A percentile compares a stretch with the other conserved stretches of the same genome.
phyloP scores from a whole-genome alignment of 2,329 filamentous ascomycete genomes.

The Lasiodiplodia citricola region DNA sequence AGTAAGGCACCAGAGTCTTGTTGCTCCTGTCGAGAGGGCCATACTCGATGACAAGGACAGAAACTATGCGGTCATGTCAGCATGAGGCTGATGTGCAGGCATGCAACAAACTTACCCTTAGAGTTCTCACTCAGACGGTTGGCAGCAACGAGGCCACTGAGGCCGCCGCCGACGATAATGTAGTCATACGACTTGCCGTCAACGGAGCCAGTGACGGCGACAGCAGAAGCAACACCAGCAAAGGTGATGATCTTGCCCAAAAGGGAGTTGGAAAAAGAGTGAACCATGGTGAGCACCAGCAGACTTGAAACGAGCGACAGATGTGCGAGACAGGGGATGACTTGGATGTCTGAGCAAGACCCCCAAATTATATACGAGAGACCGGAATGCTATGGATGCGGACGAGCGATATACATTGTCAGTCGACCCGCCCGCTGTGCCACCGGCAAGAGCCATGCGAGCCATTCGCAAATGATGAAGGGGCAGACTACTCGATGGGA shows the following conservation, averaged over 20 bases:
- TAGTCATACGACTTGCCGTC: slow-evolving; percentile 35
- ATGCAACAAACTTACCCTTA: background rate
- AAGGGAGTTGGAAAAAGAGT: slow-evolving; percentile 3
- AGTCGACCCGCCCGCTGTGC: background rate
- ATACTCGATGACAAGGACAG: slow-evolving; percentile 31
- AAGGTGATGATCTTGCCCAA: slow-evolving; percentile 1
- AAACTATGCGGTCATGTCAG: background rate
- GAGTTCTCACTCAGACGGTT: slow-evolving; percentile 41
- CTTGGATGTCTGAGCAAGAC: background rate
- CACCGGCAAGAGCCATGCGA: background rate
- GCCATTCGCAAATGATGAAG: slow-evolving; percentile 1
- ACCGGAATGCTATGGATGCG: background rate
- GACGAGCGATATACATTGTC: background rate
- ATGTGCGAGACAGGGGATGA: background rate
- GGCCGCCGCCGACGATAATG: slow-evolving; percentile 36
- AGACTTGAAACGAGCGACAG: slow-evolving; percentile 11
- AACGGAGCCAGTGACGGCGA: background rate
- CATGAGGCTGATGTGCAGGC: too few relatives aligned
- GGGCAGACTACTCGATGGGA: slow-evolving; percentile 1
- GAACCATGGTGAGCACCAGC: background rate
- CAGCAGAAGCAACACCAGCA: background rate
- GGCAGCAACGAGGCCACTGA: slow-evolving; percentile 37
- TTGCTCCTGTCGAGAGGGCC: slow-evolving; percentile 44
- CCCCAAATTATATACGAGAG: slow-evolving; percentile 2
- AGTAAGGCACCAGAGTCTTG: slow-evolving; percentile 26